Percentiles rank a stretch among this genome's conserved stretches.
Conservation (phyloP, 805 yeast species). For the Zygoascus ofunaensis region DNA sequence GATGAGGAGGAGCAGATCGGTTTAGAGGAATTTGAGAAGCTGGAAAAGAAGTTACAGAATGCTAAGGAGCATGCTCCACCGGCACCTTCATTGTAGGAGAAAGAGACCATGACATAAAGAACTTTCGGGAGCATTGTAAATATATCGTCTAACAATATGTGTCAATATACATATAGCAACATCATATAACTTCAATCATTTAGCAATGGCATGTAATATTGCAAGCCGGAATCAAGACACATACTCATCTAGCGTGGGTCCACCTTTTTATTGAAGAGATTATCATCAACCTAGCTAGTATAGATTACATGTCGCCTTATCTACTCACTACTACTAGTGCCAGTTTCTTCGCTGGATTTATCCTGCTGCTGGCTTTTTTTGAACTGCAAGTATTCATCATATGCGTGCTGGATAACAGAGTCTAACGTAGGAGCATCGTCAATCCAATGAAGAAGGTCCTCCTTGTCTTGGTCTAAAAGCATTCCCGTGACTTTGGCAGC, state of each 20-base stretch:
- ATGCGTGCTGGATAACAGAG: conserved; percentile 82
- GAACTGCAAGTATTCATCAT: conserved; percentile 82
- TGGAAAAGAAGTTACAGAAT: conserved; percentile 49
- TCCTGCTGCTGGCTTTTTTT: conserved; percentile 33
- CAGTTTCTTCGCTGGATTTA: too few relatives aligned
- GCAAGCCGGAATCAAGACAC: too few relatives aligned
- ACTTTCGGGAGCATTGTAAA: too few relatives aligned
- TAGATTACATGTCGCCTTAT: too few relatives aligned
- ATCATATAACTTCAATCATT: too few relatives aligned
- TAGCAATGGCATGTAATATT: too few relatives aligned
- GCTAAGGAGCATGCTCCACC: conserved; percentile 15
- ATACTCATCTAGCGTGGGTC: too few relatives aligned
- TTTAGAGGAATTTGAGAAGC: conserved; percentile 70
- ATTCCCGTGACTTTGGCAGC: conserved; percentile 90
- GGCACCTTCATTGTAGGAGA: conserved; percentile 17
- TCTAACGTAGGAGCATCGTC: conserved; percentile 77
- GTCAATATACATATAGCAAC: too few relatives aligned
- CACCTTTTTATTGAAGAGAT: too few relatives aligned
- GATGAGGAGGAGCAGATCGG: conserved; percentile 74
- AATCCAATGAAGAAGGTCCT: conserved; percentile 73
- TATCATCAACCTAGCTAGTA: too few relatives aligned
- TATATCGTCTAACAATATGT: too few relatives aligned
- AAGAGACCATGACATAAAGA: neutral
- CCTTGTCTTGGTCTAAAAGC: conserved; percentile 83
- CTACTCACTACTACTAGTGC: too few relatives aligned